Percentiles rank a stretch among this genome's conserved stretches.
Conservation (phyloP, 1,284 basidiomycete genomes). For the Ceratobasidium sp. region DNA sequence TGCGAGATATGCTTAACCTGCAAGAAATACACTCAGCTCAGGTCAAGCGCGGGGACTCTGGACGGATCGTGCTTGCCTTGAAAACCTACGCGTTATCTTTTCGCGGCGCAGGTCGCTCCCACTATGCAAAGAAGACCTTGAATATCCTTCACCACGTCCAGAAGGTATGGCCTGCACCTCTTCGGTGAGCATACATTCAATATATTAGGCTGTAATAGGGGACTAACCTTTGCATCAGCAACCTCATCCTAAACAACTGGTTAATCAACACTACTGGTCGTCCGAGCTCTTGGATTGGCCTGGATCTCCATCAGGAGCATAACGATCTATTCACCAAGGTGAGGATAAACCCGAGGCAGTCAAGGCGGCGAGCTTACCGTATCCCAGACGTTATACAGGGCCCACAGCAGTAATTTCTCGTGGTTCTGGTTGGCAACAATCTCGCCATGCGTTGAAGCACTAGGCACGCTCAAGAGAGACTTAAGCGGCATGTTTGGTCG, state of each 20-base stretch:
- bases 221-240: conserved; percentile 49
- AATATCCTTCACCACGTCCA: conserved; percentile 1
- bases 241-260: conserved; percentile 8
- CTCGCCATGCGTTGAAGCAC: conserved; percentile 18
- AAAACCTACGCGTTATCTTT: conserved; percentile 11
- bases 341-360: not conserved
- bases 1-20: too few species aligned
- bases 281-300: not conserved
- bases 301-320: conserved; percentile 10
- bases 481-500: conserved; percentile 3
- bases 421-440: conserved; percentile 8
- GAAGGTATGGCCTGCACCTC: conserved; percentile 7
- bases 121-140: conserved; percentile 12
- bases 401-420: conserved; percentile 11
- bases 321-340: conserved; percentile 16
- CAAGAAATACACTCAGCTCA: too few species aligned
- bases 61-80: too few species aligned
- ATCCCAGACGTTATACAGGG: conserved; percentile 7
- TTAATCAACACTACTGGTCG: conserved; percentile 6
- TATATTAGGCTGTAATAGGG: too few species aligned
- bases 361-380: not conserved
- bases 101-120: not conserved
- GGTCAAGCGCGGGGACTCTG: too few species aligned
- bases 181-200: conserved; percentile 53
- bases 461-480: conserved; percentile 7